phyloP scores from a whole-genome alignment of 2,329 filamentous ascomycete genomes.

The Fulvia fulva region DNA sequence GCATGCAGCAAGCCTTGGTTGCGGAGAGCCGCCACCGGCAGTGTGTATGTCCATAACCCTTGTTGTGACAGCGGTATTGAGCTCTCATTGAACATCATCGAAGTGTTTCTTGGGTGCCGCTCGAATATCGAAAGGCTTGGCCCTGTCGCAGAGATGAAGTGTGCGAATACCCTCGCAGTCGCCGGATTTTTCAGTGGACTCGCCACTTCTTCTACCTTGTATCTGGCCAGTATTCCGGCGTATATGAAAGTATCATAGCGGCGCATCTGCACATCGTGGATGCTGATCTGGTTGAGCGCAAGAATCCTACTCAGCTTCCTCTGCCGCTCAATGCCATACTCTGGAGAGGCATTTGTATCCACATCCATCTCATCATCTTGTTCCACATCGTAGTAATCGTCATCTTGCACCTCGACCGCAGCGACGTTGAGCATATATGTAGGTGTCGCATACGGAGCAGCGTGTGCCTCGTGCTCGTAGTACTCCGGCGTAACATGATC shows the following conservation, averaged over 20 bases:
- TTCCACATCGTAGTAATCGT: conserved; percentile 49
- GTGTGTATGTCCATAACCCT: conserved; percentile 64
- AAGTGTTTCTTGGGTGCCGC: conserved; percentile 70
- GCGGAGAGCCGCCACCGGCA: conserved; percentile 77
- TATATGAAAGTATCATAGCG: conserved; percentile 47
- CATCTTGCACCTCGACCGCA: conserved; percentile 45
- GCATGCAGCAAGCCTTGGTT: conserved; percentile 86
- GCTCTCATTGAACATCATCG: conserved; percentile 59
- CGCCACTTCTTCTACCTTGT: conserved; percentile 45
- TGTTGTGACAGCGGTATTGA: conserved; percentile 61
- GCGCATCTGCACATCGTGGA: conserved; percentile 30
- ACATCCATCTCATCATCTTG: conserved; percentile 45
- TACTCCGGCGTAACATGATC: conserved; percentile 20
- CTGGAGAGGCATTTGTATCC: conserved; percentile 18
- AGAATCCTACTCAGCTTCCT: conserved; percentile 27
- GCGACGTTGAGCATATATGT: conserved; percentile 34
- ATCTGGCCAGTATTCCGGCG: conserved; percentile 43
- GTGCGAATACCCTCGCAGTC: conserved; percentile 79
- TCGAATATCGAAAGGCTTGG: conserved; percentile 60
- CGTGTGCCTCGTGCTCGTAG: conserved; percentile 26
- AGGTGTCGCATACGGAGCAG: conserved; percentile 14
- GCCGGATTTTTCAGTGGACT: conserved; percentile 73
- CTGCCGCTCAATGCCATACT: conserved; percentile 18
- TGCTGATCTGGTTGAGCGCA: conserved; percentile 27
- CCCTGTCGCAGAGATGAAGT: conserved; percentile 77